A percentile compares a stretch with the other conserved stretches of the same genome.
These are phyloP conservation scores for Thraustotheca clavata DNA, from an alignment of 352 stramenopile genomes.

Conservation along the genomic window DNA sequence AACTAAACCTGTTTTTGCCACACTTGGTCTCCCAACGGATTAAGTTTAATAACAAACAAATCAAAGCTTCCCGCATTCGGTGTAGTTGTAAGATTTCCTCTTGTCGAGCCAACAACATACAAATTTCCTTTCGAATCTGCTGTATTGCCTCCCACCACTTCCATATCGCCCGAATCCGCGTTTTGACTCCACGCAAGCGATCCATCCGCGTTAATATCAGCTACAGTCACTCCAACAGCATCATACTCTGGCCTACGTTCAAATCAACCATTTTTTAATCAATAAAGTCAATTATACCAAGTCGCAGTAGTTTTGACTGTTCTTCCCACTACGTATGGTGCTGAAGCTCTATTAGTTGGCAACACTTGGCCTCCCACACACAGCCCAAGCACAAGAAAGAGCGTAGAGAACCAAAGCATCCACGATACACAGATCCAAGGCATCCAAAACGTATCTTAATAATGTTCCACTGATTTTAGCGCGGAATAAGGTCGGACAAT, in stretches of 20 bases:
- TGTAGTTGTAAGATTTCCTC: conserved; percentile 9
- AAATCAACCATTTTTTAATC: background rate
- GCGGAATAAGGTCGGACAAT: no score
- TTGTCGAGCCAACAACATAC: conserved; percentile 18
- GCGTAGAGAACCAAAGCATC: no score
- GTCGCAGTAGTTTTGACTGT: background rate
- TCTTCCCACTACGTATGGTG: background rate
- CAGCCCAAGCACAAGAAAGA: no score
- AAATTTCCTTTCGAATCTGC: conserved; percentile 7
- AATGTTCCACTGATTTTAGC: no score
- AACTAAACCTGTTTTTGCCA: conserved; percentile 6
- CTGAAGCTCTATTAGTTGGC: background rate
- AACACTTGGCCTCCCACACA: no score
- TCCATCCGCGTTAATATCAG: background rate
- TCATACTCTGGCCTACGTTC: background rate
- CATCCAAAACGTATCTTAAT: no score
- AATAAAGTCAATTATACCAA: background rate
- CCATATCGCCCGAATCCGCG: background rate
- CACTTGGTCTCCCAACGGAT: background rate
- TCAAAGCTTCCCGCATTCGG: conserved; percentile 19
- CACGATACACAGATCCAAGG: no score
- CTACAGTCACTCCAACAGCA: background rate
- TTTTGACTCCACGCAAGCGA: conserved; percentile 8
- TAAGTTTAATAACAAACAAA: conserved; percentile 15
- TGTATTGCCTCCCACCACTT: conserved; percentile 15